Evolutionary conservation across 1,139 yeast species (phyloP), one percentile per base, ranked within the genome.

Genomic region (Candida mesenterica): DNA sequence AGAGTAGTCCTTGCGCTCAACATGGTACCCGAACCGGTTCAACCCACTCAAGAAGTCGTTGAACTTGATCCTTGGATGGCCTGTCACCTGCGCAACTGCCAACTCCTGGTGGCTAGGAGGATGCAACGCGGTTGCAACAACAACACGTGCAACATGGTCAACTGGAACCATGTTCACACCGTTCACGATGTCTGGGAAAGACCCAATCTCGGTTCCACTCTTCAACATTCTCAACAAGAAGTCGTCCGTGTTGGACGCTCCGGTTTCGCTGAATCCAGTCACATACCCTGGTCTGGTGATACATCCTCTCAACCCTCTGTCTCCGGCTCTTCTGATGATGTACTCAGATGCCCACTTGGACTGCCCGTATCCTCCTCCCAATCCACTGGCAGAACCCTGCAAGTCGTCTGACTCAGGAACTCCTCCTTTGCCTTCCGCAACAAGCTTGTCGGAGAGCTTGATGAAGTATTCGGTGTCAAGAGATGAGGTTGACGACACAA

Each of bases 341-440:
- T 84, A 79, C 63, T 92, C 99, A 14, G 96, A 95, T 27, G 90
- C 89, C 99, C 99, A 92, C 61, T 92, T 92, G 47, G 95, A 79
- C 65, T 92, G 98, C 28, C 98, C 99, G 53, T 92, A 92, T 12
- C 98, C 99, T 42, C 82, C 85, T 18, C 92, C 88, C 42, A 92
- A 72, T 0, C 96, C 97, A 7, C 64, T 58, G 8, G 86, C 71
- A 3, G 97, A 85, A 0, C 97, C 97, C 48, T 72, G 63, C 48
- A 92, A 72, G 50, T 82, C 85, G 59, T 92, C 98, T 8, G 81
- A 63, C 59, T 92, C 98, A 5, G 78, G 75, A 42, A 92, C 61
- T 45, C 97, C 97, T 2, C 65, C 58, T 36, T 75, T 71, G 5
- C 96, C 96, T 41, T 76, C 68, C 9, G 77, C 69, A 9, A 76